Percentiles rank a stretch among this genome's conserved stretches.
Conservation (phyloP, 805 yeast species). For the Barnettozyma sucrosica region DNA sequence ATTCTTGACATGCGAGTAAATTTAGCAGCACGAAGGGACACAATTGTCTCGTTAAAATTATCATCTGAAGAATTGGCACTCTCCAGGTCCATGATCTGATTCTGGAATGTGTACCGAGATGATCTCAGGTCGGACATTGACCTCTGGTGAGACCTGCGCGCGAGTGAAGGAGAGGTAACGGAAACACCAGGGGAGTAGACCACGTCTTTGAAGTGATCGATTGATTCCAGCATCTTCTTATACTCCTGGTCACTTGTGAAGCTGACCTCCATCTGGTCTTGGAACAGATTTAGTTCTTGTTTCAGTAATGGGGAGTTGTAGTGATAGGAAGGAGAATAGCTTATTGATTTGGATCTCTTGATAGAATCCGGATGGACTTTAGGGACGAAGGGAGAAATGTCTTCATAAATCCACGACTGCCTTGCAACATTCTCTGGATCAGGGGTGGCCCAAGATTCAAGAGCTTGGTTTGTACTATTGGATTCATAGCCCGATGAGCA, state of each 20-base stretch:
- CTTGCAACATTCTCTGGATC: slow-evolving; percentile 18
- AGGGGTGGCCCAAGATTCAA: slow-evolving; percentile 21
- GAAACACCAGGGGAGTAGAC: not conserved
- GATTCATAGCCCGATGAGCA: slow-evolving; percentile 14
- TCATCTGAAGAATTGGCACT: slow-evolving; percentile 6
- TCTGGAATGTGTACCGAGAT: slow-evolving; percentile 4
- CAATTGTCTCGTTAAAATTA: slow-evolving; percentile 14
- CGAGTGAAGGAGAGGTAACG: slow-evolving; percentile 4
- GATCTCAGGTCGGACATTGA: slow-evolving; percentile 1
- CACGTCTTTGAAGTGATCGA: slow-evolving; percentile 10
- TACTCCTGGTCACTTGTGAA: slow-evolving; percentile 8
- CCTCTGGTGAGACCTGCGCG: not conserved
- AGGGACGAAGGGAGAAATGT: slow-evolving; percentile 11
- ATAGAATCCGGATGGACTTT: slow-evolving; percentile 2
- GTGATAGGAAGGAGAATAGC: slow-evolving; percentile 9
- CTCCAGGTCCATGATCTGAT: slow-evolving; percentile 2
- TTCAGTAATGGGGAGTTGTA: slow-evolving; percentile 8
- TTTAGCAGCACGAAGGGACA: slow-evolving; percentile 17
- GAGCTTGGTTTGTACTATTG: slow-evolving; percentile 1
- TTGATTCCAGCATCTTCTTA: slow-evolving; percentile 7
- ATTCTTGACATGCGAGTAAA: slow-evolving; percentile 15
- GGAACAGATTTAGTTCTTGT: slow-evolving; percentile 9
- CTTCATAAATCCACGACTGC: slow-evolving; percentile 24
- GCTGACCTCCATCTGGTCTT: slow-evolving; percentile 9
- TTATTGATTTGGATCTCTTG: slow-evolving; percentile 7